Evolutionary conservation across 331 rosid genomes (phyloP).

Genomic region (Acacia concinna): DNA sequence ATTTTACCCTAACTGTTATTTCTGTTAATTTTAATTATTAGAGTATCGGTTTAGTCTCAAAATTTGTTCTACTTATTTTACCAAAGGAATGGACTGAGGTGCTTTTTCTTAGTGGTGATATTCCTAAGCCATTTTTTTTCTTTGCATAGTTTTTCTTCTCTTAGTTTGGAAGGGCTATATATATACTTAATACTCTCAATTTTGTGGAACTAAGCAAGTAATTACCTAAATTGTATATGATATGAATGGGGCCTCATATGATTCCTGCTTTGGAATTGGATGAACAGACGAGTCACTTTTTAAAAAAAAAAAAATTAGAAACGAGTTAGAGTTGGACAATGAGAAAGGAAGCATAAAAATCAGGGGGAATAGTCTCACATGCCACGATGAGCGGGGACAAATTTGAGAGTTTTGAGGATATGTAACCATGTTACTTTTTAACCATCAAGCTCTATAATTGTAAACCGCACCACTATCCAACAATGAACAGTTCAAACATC

Average conservation of each 20-base stretch:
- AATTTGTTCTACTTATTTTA: background rate
- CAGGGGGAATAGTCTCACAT: background rate
- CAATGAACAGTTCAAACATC: background rate
- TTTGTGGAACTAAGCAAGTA: background rate
- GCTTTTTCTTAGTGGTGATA: background rate
- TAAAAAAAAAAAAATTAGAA: too few species aligned
- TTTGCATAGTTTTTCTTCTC: too few species aligned
- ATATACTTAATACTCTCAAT: background rate
- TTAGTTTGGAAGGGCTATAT: background rate
- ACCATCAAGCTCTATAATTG: background rate
- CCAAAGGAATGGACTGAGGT: background rate
- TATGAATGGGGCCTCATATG: background rate
- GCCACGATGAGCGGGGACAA: constrained; percentile 5
- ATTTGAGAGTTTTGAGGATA: background rate
- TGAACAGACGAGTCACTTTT: background rate
- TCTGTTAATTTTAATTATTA: too few species aligned
- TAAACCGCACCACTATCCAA: background rate
- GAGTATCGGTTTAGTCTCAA: background rate
- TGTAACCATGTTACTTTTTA: background rate
- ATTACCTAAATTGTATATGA: background rate
- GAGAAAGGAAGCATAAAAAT: background rate
- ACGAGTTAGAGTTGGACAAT: background rate
- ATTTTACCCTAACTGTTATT: too few species aligned
- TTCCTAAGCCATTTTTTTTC: background rate
- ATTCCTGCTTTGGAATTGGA: background rate